Conservation (phyloP, 1,284 basidiomycete genomes). For the Earliella scabrosa region DNA sequence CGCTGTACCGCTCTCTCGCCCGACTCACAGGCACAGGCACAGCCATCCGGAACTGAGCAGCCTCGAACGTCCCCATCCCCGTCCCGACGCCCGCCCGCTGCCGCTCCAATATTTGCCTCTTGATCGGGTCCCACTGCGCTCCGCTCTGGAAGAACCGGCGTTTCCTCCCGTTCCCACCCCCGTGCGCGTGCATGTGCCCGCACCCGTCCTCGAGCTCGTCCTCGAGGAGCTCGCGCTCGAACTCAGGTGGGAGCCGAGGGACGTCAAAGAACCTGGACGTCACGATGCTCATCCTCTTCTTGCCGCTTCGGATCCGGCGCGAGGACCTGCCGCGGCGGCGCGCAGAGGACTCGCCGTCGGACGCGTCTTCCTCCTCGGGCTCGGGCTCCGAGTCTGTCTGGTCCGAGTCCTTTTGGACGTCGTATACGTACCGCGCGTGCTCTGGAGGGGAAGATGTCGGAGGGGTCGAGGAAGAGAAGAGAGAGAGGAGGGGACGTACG, state of each 20-base stretch:
- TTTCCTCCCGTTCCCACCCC: conserved; percentile 30
- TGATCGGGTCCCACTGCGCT: conserved; percentile 44
- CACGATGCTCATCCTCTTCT: conserved; percentile 69
- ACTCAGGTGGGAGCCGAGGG: conserved; percentile 32
- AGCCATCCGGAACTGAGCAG: background rate
- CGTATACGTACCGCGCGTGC: conserved; percentile 66
- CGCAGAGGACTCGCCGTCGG: conserved; percentile 43
- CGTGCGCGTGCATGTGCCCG: conserved; percentile 26
- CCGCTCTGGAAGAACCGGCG: conserved; percentile 64
- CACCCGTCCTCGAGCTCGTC: conserved; percentile 27
- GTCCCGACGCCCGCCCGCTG: conserved; percentile 16
- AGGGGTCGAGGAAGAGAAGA: background rate
- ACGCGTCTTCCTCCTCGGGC: conserved; percentile 57
- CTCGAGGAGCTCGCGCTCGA: conserved; percentile 29
- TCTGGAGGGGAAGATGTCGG: conserved; percentile 41
- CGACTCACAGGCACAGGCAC: background rate
- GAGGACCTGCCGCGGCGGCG: conserved; percentile 35
- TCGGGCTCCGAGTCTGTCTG: conserved; percentile 48
- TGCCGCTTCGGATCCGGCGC: conserved; percentile 28
- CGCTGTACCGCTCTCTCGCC: conserved; percentile 1
- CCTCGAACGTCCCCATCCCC: background rate
- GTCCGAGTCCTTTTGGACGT: conserved; percentile 56
- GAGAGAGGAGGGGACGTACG: conserved; percentile 48
- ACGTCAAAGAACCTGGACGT: conserved; percentile 60
- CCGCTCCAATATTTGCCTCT: conserved; percentile 29